Evolutionary conservation across 2,329 filamentous ascomycete species (phyloP), one percentile per base, ranked within the genome.

Genomic region (Fusarium verrucosum): DNA sequence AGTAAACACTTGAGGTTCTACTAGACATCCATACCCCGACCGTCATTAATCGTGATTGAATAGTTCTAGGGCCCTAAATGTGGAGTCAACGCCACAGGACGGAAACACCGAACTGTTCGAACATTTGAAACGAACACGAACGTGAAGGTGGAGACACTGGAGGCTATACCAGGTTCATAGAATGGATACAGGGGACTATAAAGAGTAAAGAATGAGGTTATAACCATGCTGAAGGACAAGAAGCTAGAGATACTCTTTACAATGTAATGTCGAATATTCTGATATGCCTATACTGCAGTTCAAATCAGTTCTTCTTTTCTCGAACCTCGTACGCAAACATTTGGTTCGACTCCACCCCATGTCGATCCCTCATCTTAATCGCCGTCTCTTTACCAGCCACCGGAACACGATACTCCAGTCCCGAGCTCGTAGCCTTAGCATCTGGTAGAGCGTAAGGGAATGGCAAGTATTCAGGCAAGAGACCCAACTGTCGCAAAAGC

Each of bases 381-480:
- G 74, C 71, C 14, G 72, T 71, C 22, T 77, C 74, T 7, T 61
- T 38, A 1, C 76, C 76, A 2, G 66, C 67, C 4, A 77, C 76
- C 3, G 76, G 76, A 10, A 77, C 67, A 5, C 67, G 68, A 19
- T 75, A 77, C 47, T 77, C 72, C 2, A 74, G 22, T 22, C 30
- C 52, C 42, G 16, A 72, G 69, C 50, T 28, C 65, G 71, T 79
- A 7, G 37, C 36, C 3, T 35, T 49, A 3, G 59, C 80, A 10
- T 75, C 78, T 0, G 79, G 75, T 0, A 88, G 59, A 0, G 80
- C 63, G 68, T 89, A 85, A 0, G 87, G 87, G 60, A 87, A 91
- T 0, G 84, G 83, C 0, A 91, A 79, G 62, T 86, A 91, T 52
- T 90, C 74, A 1, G 76, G 76, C 45, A 89, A 65, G 25, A 88